Percentiles rank a stretch among this genome's conserved stretches.
These are phyloP conservation scores for Rhododendron williamsianum DNA, from an alignment of 148 eudicot genomes.

Conservation along the genomic window DNA sequence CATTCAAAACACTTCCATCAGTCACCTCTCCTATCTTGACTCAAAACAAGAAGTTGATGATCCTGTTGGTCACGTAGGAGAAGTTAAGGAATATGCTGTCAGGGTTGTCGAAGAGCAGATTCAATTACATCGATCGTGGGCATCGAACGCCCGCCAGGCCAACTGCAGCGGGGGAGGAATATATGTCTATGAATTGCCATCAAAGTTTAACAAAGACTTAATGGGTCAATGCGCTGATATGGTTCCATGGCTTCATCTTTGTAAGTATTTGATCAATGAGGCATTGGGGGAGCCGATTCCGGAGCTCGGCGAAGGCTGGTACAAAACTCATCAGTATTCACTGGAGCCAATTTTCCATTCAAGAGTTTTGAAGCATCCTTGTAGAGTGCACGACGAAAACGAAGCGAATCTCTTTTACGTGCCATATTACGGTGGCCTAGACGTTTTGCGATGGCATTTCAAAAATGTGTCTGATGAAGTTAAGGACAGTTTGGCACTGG, in stretches of 20 bases:
- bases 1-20: slow-evolving; percentile 8
- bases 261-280: slow-evolving; percentile 44
- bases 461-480: slow-evolving; percentile 45
- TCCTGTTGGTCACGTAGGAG: background rate
- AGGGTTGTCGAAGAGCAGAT: slow-evolving; percentile 43
- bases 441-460: slow-evolving; percentile 71
- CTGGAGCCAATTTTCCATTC: slow-evolving; percentile 71
- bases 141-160: slow-evolving; percentile 9
- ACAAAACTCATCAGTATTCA: slow-evolving; percentile 67
- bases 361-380: slow-evolving; percentile 63
- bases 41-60: background rate
- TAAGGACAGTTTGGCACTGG: slow-evolving; percentile 46
- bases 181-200: slow-evolving; percentile 69
- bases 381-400: slow-evolving; percentile 49
- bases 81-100: slow-evolving; percentile 14
- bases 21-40: background rate
- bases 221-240: slow-evolving; percentile 43
- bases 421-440: slow-evolving; percentile 74
- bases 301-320: slow-evolving; percentile 70
- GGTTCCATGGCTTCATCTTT: slow-evolving; percentile 50
- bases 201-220: slow-evolving; percentile 69
- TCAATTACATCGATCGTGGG: slow-evolving; percentile 44
- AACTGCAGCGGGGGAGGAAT: slow-evolving; percentile 57
- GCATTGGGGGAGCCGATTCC: slow-evolving; percentile 54
- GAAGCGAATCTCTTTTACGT: slow-evolving; percentile 76